Base-by-base conservation (phyloP, 1,139 yeast species). In the Lodderomyces oxycetoniae region DNA sequence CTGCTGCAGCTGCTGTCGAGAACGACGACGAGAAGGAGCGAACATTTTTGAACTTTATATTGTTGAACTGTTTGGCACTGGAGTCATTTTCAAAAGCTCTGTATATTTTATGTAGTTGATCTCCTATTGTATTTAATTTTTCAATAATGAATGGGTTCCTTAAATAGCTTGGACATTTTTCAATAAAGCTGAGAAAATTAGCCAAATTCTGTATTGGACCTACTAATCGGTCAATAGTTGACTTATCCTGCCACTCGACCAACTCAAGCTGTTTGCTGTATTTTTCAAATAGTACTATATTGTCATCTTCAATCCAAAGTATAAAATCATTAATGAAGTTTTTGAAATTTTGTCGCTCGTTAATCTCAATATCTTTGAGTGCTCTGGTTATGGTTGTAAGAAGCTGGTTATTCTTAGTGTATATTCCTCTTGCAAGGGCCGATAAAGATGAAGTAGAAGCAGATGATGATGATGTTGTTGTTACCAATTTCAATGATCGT, bases 71-170 rank as follows among this genome's bases (percentile, higher is more conserved):
- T 28, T 48, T 53, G 20, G 48, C 39, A 20, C 44, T 45, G 33
- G 45, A 44, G 42, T 52, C 55, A 11, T 43, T 42, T 9, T 42
- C 43, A 11, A 24, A 24, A 8, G 6, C n/a, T n/a, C 14, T 24
- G 11, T 62, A 35, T 11, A 67, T 41, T 5, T 36, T 28, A 4
- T 38, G 29, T 34, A 65, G 51, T 10, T 48, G 46, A 4, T 24
- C 17, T 26, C 41, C 46, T 21, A 53, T 48, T 3, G 32, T 39
- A 15, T 37, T 28, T 24, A 68, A 50, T 41, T 57, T 65, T 14
- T 62, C 69, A 24, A 63, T 42, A 11, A 67, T 53, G 39, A 65
- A 67, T 9, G 74, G 74, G 39, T 67, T 67, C 33, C 72, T 52
- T 13, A 59, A 41, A n/a, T 49, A 30, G 2, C 35, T 28, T 8